These are phyloP conservation scores for Phyllosticta capitalensis DNA, from an alignment of 2,329 filamentous ascomycete genomes.

Conservation along the genomic window DNA sequence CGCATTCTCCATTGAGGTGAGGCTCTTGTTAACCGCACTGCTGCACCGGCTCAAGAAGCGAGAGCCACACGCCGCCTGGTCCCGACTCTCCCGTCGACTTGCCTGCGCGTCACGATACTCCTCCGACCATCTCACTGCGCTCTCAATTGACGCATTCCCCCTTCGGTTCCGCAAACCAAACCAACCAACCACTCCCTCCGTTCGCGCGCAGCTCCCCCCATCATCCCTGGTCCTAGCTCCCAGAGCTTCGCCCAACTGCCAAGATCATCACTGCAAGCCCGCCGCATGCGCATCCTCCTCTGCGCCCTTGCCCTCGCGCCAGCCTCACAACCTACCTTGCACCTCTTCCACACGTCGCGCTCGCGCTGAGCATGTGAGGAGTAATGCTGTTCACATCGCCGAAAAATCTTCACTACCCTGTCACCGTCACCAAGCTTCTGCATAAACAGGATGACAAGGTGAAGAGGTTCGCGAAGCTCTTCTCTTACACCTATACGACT, in stretches of 20 bases:
- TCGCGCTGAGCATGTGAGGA: slow-evolving; percentile 21
- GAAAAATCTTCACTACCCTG: slow-evolving; percentile 69
- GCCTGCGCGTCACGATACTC: not conserved
- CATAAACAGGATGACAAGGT: slow-evolving; percentile 67
- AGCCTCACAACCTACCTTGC: not conserved
- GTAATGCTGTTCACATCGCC: slow-evolving; percentile 42
- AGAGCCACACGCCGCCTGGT: not conserved
- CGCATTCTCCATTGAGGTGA: slow-evolving; percentile 7
- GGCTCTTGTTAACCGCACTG: slow-evolving; percentile 1
- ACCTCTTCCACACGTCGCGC: not conserved
- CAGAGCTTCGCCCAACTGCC: slow-evolving; percentile 6
- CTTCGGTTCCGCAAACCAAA: not conserved
- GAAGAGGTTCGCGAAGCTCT: slow-evolving; percentile 64
- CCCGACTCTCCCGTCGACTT: slow-evolving; percentile 4
- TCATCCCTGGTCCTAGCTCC: slow-evolving; percentile 7
- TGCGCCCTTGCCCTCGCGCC: not conserved
- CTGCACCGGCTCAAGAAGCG: not conserved
- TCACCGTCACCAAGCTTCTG: slow-evolving; percentile 79
- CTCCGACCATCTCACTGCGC: not conserved
- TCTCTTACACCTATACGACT: slow-evolving; percentile 82
- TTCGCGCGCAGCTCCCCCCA: not conserved
- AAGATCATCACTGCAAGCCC: slow-evolving; percentile 2
- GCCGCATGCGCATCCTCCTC: slow-evolving; percentile 5
- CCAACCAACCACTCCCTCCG: not conserved
- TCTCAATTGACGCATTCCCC: not conserved